phyloP scores from a whole-genome alignment of 345 rosid species.

The Eucalyptus shirleyi region DNA sequence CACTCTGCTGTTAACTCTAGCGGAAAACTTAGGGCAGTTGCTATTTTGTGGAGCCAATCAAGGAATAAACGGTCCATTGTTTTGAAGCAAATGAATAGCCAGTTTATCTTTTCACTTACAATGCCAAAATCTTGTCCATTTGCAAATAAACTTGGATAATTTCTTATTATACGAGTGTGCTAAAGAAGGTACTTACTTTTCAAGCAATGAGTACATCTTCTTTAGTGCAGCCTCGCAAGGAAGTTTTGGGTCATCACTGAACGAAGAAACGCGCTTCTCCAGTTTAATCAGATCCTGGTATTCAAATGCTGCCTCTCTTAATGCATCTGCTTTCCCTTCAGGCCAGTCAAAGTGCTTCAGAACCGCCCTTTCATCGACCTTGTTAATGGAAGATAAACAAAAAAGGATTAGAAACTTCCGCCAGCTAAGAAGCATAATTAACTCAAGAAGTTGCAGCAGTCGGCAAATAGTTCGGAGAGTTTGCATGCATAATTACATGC shows the following conservation, averaged over 20 bases:
- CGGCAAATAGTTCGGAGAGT: not conserved
- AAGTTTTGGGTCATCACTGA: constrained; percentile 72
- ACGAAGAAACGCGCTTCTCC: constrained; percentile 71
- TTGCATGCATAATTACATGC: not conserved
- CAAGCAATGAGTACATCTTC: constrained; percentile 94
- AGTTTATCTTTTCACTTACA: not conserved
- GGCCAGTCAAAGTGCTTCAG: constrained; percentile 99
- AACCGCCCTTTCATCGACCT: constrained; percentile 98
- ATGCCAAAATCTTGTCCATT: not conserved
- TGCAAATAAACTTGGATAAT: not conserved
- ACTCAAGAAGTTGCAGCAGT: not conserved
- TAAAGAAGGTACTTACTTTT: constrained; percentile 48
- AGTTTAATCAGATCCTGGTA: constrained; percentile 89
- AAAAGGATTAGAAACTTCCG: not conserved
- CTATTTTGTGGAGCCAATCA: not conserved
- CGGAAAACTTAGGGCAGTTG: not conserved
- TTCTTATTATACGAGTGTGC: not conserved
- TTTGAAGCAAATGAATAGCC: not conserved
- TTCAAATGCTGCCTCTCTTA: constrained; percentile 95
- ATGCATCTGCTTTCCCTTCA: constrained; percentile 94
- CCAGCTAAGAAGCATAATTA: not conserved
- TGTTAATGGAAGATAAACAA: not conserved
- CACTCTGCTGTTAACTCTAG: not conserved
- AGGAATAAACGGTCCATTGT: not conserved
- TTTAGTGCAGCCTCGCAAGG: constrained; percentile 82